Base-by-base conservation (phyloP, 1,284 basidiomycete genomes). In the Kalmanozyma brasiliensis region DNA sequence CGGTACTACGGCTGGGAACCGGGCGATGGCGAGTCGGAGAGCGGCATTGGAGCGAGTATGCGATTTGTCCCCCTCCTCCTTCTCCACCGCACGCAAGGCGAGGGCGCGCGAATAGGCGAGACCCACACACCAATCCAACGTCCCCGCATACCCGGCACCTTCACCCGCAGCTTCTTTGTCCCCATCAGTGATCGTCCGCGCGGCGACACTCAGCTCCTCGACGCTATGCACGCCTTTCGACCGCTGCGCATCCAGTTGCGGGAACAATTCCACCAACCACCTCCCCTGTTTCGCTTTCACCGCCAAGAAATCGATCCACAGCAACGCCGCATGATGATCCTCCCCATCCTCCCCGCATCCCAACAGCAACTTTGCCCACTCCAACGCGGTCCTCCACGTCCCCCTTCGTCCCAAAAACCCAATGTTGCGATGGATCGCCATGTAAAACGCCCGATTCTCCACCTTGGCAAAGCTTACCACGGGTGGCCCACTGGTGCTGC, bases 221-320 rank as follows among this genome's bases (percentile, higher is more conserved):
- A 60, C 36, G 24, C 59, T 49, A 24, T 48, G 20, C 3, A 71
- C 57, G n/a, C 41, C 42, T 5, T n/a, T 51, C 6, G 55, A 47
- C 8, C 57, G 56, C 37, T 66, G 59, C 40, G 63, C 62, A n/a
- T 79, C 74, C 30, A 80, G 63, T 29, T 49, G 49, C 4, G 56
- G 40, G 23, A 77, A 45, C 17, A 78, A 52, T 3, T 73, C 69
- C 5, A 82, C 29, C n/a, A 81, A 48, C 80, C 80, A 82, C 1
- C 59, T 42, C 30, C 70, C 56, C 42, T 80, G 77, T 20, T 60
- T 59, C 7, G 67, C 57, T 47, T 82, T 82, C 52, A 81, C 65
- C 10, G 78, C 77, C 8, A 82, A n/a, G 23, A 80, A 82, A 42
- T 82, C 80, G 32, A 82, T 67, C 78, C 79, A 81, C 5, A 82